A percentile compares a stretch with the other conserved stretches of the same genome.
Conservation (phyloP, 2,329 filamentous ascomycete species). For the Cercospora berteroae region DNA sequence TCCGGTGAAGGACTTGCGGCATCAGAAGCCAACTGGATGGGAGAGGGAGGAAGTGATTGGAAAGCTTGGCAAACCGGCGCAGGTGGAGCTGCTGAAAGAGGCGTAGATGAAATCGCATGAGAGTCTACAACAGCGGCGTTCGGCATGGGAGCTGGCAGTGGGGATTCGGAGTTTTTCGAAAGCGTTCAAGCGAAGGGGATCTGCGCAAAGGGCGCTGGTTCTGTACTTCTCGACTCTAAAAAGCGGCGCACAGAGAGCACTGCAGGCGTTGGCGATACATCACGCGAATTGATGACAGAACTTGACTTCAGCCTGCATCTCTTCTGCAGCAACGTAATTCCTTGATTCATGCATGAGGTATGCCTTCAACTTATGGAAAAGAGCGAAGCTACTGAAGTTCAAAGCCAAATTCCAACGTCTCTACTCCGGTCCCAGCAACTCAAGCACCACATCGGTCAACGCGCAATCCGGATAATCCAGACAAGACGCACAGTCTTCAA, state of each 20-base stretch:
- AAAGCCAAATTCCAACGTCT: too few species aligned
- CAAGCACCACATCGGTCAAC: too few species aligned
- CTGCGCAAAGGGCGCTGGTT: not conserved
- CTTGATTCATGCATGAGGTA: too few species aligned
- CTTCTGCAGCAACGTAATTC: not conserved
- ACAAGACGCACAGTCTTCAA: too few species aligned
- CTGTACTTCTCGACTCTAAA: not conserved
- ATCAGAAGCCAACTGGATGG: slow-evolving; percentile 70
- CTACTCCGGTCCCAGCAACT: too few species aligned
- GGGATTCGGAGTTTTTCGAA: not conserved
- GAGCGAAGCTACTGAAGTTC: too few species aligned
- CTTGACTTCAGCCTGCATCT: not conserved
- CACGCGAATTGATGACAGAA: not conserved
- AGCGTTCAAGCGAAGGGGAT: not conserved
- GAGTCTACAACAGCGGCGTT: not conserved
- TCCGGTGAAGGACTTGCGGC: slow-evolving; percentile 65
- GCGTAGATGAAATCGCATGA: not conserved
- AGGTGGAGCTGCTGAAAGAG: not conserved
- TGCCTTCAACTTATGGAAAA: too few species aligned
- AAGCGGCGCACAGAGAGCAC: not conserved
- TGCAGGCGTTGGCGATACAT: not conserved
- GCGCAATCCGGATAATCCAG: too few species aligned
- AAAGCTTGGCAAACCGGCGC: not conserved
- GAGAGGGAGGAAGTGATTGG: slow-evolving; percentile 76
- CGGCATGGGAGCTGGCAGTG: not conserved